These are phyloP conservation scores for Aspergillus nidulans DNA, from an alignment of 495 filamentous ascomycete genomes.

Conservation along the genomic window DNA sequence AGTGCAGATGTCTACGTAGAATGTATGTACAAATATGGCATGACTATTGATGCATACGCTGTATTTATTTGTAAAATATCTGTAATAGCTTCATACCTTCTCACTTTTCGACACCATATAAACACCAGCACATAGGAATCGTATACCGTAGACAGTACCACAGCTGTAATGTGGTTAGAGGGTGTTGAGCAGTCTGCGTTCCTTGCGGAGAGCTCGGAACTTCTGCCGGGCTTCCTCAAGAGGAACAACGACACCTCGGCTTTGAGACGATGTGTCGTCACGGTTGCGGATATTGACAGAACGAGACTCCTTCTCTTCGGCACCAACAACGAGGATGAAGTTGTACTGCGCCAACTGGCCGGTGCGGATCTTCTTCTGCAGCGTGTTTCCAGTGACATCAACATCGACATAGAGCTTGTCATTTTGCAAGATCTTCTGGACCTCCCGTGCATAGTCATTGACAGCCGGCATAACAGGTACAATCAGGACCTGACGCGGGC, in stretches of 20 bases:
- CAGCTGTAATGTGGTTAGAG: slow-evolving; percentile 24
- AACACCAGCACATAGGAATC: slow-evolving; percentile 4
- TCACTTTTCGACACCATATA: slow-evolving; percentile 4
- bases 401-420: slow-evolving; percentile 75
- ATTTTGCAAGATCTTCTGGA: slow-evolving; percentile 52
- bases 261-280: slow-evolving; percentile 80
- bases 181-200: slow-evolving; percentile 52
- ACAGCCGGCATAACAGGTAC: slow-evolving; percentile 84
- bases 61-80: background rate
- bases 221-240: slow-evolving; percentile 75
- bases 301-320: slow-evolving; percentile 68
- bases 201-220: slow-evolving; percentile 64
- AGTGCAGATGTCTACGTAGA: background rate
- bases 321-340: slow-evolving; percentile 87
- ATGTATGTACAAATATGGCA: background rate
- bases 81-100: slow-evolving; percentile 1
- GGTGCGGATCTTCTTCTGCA: slow-evolving; percentile 92
- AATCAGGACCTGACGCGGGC: slow-evolving; percentile 84
- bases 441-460: slow-evolving; percentile 82
- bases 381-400: slow-evolving; percentile 83
- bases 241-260: slow-evolving; percentile 63
- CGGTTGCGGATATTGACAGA: slow-evolving; percentile 88
- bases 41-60: background rate
- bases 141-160: background rate
- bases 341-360: slow-evolving; percentile 88